Base-by-base conservation (phyloP, 2,329 filamentous ascomycete genomes). In the Gnomoniopsis sp. region DNA sequence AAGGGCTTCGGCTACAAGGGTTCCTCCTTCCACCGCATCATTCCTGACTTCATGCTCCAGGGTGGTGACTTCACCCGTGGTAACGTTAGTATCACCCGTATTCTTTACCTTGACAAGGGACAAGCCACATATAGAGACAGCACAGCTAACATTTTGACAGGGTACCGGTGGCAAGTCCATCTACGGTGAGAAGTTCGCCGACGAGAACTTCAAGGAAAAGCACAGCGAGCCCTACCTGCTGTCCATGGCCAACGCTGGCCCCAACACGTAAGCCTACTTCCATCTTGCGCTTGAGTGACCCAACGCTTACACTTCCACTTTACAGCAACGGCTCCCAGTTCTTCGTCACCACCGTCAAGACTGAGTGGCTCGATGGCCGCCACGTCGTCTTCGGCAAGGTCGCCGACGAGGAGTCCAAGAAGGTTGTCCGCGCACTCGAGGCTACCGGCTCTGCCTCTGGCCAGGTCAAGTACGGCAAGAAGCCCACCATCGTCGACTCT, bases 251-350 rank as follows among this genome's bases (percentile, higher is more conserved):
- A 96, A 96, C 79, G 90, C 92, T 69, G 92, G 92, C 68, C 89
- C 89, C 72, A 96, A 98, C 88, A 98, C 93, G 85, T 88, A 81
- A 76, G 83, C 65, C 14, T 3, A 12, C 22, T 33, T 12, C 15
- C 11, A 12, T 14, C 8, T 34, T 33, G 3, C 12, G 36, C 30
- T 23, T 19, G 15, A 15, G 22, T 1, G 6, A n/a, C 15, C 21
- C 14, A 22, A 15, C 19, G 33, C 55, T 62, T 46, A 60, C 55
- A 22, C 11, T 17, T 21, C 12, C 78, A 12, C 77, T 79, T 23
- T 26, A 77, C 63, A 96, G 95, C 75, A 99, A 99, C 79, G 95
- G 95, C 70, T 96, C 91, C 53, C 93, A 98, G 77, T 98, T 98
- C 84, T 98, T 98, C 83, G 80, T 98, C 73, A 98, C 93, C 70